A percentile compares a stretch with the other conserved stretches of the same genome.
Conservation (phyloP, 805 yeast species). For the Sugiyamaella smithiae region DNA sequence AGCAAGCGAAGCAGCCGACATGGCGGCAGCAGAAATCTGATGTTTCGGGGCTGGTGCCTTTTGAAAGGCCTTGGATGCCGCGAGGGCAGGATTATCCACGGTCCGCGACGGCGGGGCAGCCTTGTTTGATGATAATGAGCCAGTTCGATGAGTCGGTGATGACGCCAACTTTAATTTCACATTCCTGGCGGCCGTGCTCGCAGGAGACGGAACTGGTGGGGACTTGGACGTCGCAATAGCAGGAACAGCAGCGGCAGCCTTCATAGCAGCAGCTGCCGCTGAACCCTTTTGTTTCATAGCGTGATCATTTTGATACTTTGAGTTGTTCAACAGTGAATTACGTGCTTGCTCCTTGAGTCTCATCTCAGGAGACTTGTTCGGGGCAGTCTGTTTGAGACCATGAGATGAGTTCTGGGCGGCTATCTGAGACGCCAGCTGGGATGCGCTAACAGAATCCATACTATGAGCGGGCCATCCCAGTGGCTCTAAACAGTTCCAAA, state of each 20-base stretch:
- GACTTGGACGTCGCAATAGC: background rate
- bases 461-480: slow-evolving; percentile 1
- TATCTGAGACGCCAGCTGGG: slow-evolving; percentile 5
- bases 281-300: background rate
- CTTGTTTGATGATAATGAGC: background rate
- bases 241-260: background rate
- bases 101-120: background rate
- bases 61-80: slow-evolving; percentile 4
- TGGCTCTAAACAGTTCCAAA: background rate
- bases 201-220: background rate
- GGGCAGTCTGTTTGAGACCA: slow-evolving; percentile 1
- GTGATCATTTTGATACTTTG: background rate
- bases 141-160: background rate
- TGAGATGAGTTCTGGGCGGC: slow-evolving; percentile 3
- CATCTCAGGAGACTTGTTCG: slow-evolving; percentile 2
- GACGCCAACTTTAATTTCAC: background rate
- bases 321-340: background rate
- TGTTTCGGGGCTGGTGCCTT: slow-evolving; percentile 1
- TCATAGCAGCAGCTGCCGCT: background rate
- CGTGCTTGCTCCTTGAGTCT: slow-evolving; percentile 3
- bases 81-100: background rate
- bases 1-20: background rate
- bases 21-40: background rate
- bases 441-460: slow-evolving; percentile 1
- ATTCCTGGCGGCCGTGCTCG: background rate